A percentile compares a stretch with the other conserved stretches of the same genome.
These are phyloP conservation scores for Symbiodinium pilosum DNA, from an alignment of 73 alveolate species.

Conservation along the genomic window DNA sequence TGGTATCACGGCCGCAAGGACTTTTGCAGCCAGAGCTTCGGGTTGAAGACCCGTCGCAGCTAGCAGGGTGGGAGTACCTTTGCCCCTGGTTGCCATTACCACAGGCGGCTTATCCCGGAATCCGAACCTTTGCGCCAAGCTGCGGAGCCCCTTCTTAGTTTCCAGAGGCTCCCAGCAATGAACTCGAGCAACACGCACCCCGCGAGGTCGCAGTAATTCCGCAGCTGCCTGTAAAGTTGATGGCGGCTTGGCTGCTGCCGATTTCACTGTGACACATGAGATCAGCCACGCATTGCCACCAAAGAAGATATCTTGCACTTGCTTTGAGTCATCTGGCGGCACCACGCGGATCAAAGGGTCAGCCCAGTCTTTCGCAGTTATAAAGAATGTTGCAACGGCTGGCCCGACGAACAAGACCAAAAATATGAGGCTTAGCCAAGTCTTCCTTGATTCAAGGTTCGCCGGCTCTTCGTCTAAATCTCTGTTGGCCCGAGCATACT, in stretches of 20 bases:
- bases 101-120: slow-evolving; percentile 70
- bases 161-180: slow-evolving; percentile 87
- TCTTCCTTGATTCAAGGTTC: slow-evolving; percentile 27
- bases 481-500: slow-evolving; percentile 37
- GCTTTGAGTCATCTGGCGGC: slow-evolving; percentile 46
- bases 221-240: slow-evolving; percentile 33
- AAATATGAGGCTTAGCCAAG: slow-evolving; percentile 66
- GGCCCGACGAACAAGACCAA: slow-evolving; percentile 53
- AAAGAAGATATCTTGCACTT: slow-evolving; percentile 78
- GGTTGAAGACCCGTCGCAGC: slow-evolving; percentile 82
- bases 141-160: slow-evolving; percentile 70
- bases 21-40: slow-evolving; percentile 62
- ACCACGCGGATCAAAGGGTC: slow-evolving; percentile 77
- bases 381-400: slow-evolving; percentile 37
- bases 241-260: slow-evolving; percentile 31
- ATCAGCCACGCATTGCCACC: slow-evolving; percentile 72
- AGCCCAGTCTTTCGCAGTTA: slow-evolving; percentile 71
- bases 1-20: slow-evolving; percentile 65
- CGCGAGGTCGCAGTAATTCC: slow-evolving; percentile 48
- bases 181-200: slow-evolving; percentile 68
- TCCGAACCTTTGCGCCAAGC: slow-evolving; percentile 69
- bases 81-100: slow-evolving; percentile 87
- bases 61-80: slow-evolving; percentile 32
- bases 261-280: slow-evolving; percentile 48
- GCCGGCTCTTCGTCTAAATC: slow-evolving; percentile 87